Conservation (phyloP, 2,329 filamentous ascomycete species). For the Alternaria panax region DNA sequence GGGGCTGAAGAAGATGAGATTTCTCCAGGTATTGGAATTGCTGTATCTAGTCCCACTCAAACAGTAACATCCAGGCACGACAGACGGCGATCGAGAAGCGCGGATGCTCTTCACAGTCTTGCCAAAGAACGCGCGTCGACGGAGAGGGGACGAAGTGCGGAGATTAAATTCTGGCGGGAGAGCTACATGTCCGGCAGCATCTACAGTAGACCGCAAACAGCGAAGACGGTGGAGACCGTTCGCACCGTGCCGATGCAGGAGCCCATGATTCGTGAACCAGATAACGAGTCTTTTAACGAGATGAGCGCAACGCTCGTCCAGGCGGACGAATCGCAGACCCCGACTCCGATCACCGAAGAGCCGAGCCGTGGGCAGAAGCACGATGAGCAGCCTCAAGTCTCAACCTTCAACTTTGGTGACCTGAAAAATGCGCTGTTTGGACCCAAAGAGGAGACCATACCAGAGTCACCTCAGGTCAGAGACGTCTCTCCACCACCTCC, state of each 20-base stretch:
- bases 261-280: slow-evolving; percentile 25
- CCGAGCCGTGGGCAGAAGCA: slow-evolving; percentile 4
- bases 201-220: slow-evolving; percentile 47
- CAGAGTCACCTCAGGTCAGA: slow-evolving; percentile 11
- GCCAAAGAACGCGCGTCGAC: slow-evolving; percentile 33
- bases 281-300: slow-evolving; percentile 28
- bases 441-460: slow-evolving; percentile 20
- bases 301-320: slow-evolving; percentile 36
- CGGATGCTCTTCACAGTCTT: slow-evolving; percentile 46
- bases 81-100: slow-evolving; percentile 49
- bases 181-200: slow-evolving; percentile 45
- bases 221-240: slow-evolving; percentile 42
- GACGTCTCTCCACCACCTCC: slow-evolving; percentile 22
- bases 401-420: slow-evolving; percentile 50
- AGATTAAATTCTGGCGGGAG: slow-evolving; percentile 48
- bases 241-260: slow-evolving; percentile 34
- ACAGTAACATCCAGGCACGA: slow-evolving; percentile 23
- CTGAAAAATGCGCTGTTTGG: slow-evolving; percentile 35
- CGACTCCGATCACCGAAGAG: slow-evolving; percentile 13
- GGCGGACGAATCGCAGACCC: slow-evolving; percentile 24
- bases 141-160: slow-evolving; percentile 42
- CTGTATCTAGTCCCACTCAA: slow-evolving; percentile 42
- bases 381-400: slow-evolving; percentile 28
- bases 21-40: slow-evolving; percentile 47
- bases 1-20: slow-evolving; percentile 31